Conservation (phyloP, 169 alveolate genomes). For the Plasmodium malariae region DNA sequence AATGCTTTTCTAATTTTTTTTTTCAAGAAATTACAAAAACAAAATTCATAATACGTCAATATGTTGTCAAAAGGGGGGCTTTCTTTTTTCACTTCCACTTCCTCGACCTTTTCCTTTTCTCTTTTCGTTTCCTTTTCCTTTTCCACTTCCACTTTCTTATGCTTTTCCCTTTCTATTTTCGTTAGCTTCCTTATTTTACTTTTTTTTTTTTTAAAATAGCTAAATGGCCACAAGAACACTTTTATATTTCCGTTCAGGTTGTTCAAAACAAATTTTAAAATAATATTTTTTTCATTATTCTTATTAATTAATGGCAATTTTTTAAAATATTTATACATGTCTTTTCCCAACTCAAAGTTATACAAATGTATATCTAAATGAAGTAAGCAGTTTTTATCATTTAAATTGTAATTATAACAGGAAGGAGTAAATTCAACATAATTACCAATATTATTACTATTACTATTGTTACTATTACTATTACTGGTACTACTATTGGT, state of each 20-base stretch:
- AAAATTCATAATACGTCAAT: slow-evolving; percentile 17
- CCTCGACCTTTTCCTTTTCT: not conserved
- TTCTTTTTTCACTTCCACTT: slow-evolving; percentile 1
- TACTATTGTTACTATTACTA: no score
- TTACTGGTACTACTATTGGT: no score
- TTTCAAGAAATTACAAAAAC: slow-evolving; percentile 10
- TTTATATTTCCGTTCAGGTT: slow-evolving; percentile 45
- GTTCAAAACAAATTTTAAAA: slow-evolving; percentile 44
- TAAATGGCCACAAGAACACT: slow-evolving; percentile 54
- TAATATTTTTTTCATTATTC: slow-evolving; percentile 28
- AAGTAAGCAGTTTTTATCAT: slow-evolving; percentile 4
- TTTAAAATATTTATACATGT: slow-evolving; percentile 23
- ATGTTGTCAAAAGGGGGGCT: not conserved
- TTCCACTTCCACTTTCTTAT: no score
- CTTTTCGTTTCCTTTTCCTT: not conserved
- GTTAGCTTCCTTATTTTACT: no score
- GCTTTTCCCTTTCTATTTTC: no score
- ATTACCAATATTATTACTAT: no score
- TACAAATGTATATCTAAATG: slow-evolving; percentile 48
- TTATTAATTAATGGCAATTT: slow-evolving; percentile 18
- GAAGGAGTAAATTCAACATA: slow-evolving; percentile 39
- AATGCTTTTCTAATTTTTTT: slow-evolving; percentile 27
- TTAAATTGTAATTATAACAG: slow-evolving; percentile 33
- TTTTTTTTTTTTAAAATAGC: slow-evolving; percentile 31
- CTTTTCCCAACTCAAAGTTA: slow-evolving; percentile 4